Base-by-base conservation (phyloP, 2,329 filamentous ascomycete species). In the Curvularia hawaiiensis region DNA sequence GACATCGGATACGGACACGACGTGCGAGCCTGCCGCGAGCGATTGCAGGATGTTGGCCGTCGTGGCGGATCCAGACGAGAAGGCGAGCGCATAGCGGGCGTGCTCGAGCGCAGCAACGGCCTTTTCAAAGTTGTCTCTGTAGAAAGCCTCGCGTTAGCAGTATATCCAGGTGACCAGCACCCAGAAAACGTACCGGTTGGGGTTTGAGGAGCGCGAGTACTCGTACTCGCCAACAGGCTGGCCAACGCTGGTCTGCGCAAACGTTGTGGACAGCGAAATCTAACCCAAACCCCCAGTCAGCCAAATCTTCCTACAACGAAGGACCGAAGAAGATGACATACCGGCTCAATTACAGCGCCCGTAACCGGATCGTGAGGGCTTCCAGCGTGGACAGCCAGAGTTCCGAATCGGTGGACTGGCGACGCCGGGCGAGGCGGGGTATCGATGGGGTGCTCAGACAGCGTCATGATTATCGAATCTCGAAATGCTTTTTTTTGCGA, bases 201-300 rank as follows among this genome's bases (percentile, higher is more conserved):
- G 95, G 79, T 99, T 99, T 62, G 91, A 88, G 72, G 91, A 96
- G 61, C 95, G 88, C 52, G 90, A 92, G 83, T 99, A 99, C 79
- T 99, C 95, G 80, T 93, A 97, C 62, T 82, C 81, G 72, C 95
- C 95, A 30, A 98, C 82, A 1, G 95, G 95, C 77, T 90, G 87
- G 63, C 94, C 95, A 22, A 97, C 92, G 12, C 87, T 85, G 14
- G 87, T 88, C 81, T 99, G 95, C n/a, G 91, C 92, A 74, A 94
- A 99, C 6, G 95, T 99, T 16, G 95, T 98, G 24, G 93, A 97
- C 24, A 99, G 87, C 10, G 94, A 97, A 77, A 99, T 97, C 83
- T 87, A 63, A 24, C 1, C 31, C n/a, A n/a, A n/a, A n/a, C 46
- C 3, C 12, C 9, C 35, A 18, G 24, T 50, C 24, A 50, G 47